These are phyloP conservation scores for Tetrapyrgos nigripes DNA, from an alignment of 1,284 basidiomycete species.

Conservation along the genomic window DNA sequence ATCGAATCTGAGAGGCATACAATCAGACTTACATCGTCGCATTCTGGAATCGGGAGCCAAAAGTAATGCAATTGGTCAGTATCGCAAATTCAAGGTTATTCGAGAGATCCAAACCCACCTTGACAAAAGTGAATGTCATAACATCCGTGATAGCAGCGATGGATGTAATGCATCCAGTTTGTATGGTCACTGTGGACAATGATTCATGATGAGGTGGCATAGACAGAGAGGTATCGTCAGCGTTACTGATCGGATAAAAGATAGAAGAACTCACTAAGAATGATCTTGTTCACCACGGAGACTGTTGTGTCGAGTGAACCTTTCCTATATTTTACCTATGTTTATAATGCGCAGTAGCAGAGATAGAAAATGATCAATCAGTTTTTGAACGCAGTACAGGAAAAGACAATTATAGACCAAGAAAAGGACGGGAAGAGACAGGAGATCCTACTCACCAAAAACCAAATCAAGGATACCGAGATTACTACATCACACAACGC, in stretches of 20 bases:
- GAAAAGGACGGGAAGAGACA: not conserved
- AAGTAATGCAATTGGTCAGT: too few relatives aligned
- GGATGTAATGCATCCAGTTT: not conserved
- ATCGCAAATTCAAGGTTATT: too few relatives aligned
- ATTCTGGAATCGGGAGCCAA: not conserved
- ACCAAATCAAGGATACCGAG: not conserved
- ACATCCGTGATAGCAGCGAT: slow-evolving; percentile 1
- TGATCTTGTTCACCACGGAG: not conserved
- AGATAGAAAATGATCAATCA: too few relatives aligned
- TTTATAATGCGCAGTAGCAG: not conserved
- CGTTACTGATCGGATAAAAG: not conserved
- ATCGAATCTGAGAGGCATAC: too few relatives aligned
- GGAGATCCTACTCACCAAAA: not conserved
- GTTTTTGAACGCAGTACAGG: too few relatives aligned
- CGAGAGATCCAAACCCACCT: too few relatives aligned
- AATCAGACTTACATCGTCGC: not conserved
- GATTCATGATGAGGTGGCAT: too few relatives aligned
- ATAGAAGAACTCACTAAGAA: not conserved
- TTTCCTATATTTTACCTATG: not conserved
- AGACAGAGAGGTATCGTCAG: not conserved
- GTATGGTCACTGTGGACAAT: not conserved
- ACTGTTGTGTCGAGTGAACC: not conserved
- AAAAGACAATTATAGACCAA: too few relatives aligned
- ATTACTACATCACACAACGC: slow-evolving; percentile 3
- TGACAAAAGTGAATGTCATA: not conserved